These are phyloP conservation scores for Boeremia exigua DNA, from an alignment of 2,329 filamentous ascomycete species.

Conservation along the genomic window DNA sequence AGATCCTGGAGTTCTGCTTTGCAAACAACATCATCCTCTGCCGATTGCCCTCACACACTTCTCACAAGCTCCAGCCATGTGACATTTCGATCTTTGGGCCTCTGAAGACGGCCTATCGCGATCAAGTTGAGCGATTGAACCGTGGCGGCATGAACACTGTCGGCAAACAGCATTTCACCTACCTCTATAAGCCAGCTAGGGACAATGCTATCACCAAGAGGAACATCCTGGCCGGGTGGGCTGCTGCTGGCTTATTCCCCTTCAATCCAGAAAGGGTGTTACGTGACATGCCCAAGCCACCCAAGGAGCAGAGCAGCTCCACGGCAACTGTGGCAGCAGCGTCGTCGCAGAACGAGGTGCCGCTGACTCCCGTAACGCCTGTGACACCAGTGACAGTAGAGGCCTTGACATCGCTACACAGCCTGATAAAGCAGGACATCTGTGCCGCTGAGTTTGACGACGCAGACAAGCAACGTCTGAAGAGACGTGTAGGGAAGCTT, in stretches of 20 bases:
- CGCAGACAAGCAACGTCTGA: not conserved
- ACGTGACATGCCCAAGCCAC: constrained; percentile 30
- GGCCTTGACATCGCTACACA: constrained; percentile 22
- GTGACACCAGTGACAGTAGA: constrained; percentile 24
- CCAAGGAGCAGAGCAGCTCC: constrained; percentile 16
- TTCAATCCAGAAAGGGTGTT: constrained; percentile 44
- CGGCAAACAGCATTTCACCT: constrained; percentile 25
- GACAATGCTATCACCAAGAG: constrained; percentile 28
- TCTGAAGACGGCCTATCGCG: not conserved
- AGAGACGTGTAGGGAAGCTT: not conserved
- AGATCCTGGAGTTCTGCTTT: constrained; percentile 43
- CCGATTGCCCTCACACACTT: constrained; percentile 18
- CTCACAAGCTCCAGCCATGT: constrained; percentile 24
- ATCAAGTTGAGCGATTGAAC: constrained; percentile 18
- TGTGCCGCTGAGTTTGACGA: not conserved
- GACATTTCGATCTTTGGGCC: constrained; percentile 1
- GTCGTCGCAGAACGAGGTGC: constrained; percentile 16
- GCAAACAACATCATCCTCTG: constrained; percentile 33
- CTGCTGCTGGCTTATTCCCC: constrained; percentile 32
- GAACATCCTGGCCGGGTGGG: constrained; percentile 39
- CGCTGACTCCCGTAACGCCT: constrained; percentile 34
- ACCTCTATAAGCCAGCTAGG: constrained; percentile 31
- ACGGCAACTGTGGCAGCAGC: not conserved
- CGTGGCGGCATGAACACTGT: constrained; percentile 15
- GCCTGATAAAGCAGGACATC: constrained; percentile 17